A percentile compares a stretch with the other conserved stretches of the same genome.
Evolutionary conservation across 2,329 filamentous ascomycete genomes (phyloP).

Genomic region (Aureobasidium sp.): DNA sequence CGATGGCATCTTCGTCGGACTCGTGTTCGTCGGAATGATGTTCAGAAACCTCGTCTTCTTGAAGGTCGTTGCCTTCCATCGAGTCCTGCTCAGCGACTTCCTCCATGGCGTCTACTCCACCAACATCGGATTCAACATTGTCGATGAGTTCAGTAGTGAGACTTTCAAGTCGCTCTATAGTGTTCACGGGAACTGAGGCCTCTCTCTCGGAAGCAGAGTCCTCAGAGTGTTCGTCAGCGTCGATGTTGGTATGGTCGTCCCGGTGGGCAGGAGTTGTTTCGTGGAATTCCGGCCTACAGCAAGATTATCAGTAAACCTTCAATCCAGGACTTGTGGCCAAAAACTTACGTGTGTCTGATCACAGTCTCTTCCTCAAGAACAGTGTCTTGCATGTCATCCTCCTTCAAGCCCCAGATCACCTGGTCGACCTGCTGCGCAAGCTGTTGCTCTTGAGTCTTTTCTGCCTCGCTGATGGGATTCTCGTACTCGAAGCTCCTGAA

Average conservation of each 20-base stretch:
- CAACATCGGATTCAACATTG: neutral
- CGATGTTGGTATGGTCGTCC: neutral
- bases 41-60: slow-evolving; percentile 7
- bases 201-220: neutral
- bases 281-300: neutral
- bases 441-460: neutral
- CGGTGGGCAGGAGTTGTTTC: neutral
- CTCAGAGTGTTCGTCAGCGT: neutral
- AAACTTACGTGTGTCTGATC: neutral
- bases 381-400: neutral
- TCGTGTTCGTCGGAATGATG: neutral
- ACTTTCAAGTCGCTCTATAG: neutral
- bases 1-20: neutral
- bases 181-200: neutral
- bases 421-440: neutral
- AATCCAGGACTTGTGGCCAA: neutral
- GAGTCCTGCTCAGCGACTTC: neutral
- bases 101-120: neutral
- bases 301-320: neutral
- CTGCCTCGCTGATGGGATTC: neutral
- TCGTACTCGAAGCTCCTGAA: neutral
- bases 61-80: neutral
- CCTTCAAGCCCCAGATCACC: neutral
- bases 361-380: neutral
- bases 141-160: neutral